Conservation (phyloP, 495 filamentous ascomycete genomes). For the Penicillium manginii region DNA sequence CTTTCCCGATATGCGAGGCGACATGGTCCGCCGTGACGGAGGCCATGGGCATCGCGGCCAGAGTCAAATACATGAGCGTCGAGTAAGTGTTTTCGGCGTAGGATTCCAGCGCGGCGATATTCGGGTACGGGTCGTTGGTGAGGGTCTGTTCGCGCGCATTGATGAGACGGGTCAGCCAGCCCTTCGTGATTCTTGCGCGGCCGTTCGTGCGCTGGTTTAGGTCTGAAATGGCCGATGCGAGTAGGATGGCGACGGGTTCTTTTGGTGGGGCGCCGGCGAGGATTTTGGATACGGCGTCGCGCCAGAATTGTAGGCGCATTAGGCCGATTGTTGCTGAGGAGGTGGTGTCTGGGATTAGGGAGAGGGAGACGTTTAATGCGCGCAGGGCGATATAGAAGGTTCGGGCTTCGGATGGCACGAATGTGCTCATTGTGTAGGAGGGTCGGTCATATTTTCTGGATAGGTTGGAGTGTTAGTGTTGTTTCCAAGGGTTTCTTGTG, state of each 20-base stretch:
- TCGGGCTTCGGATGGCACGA: constrained; percentile 70
- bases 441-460: constrained; percentile 80
- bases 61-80: constrained; percentile 86
- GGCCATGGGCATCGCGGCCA: constrained; percentile 73
- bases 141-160: constrained; percentile 79
- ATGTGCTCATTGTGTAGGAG: constrained; percentile 81
- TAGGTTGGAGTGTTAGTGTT: not conserved
- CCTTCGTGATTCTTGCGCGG: constrained; percentile 67
- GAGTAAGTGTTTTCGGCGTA: constrained; percentile 96
- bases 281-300: constrained; percentile 74
- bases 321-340: constrained; percentile 78
- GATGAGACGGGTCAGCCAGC: constrained; percentile 81
- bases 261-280: constrained; percentile 78
- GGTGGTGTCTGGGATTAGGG: constrained; percentile 83
- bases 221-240: constrained; percentile 68
- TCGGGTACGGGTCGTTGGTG: constrained; percentile 79
- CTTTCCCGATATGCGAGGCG: constrained; percentile 92
- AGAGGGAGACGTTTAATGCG: constrained; percentile 89
- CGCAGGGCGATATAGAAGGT: constrained; percentile 89
- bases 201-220: constrained; percentile 59
- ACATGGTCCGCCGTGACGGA: constrained; percentile 90
- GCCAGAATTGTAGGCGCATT: constrained; percentile 94
- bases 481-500: not conserved
- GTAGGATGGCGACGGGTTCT: constrained; percentile 86
- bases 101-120: constrained; percentile 72